phyloP scores from a whole-genome alignment of 176 grass and related monocot genomes.

The Echinochloa phyllopogon region DNA sequence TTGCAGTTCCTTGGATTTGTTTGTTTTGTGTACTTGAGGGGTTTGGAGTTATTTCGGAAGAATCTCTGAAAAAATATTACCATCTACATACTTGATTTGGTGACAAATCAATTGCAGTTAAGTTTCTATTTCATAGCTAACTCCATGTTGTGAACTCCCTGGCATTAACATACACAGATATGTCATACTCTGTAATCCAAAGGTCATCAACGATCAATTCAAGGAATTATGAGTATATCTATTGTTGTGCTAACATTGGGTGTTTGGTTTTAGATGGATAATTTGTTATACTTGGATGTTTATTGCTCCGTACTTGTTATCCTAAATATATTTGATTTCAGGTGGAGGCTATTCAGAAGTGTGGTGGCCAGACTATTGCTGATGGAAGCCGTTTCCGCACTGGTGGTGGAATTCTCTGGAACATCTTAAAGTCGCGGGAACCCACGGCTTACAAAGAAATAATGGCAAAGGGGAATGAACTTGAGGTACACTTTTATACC shows the following conservation, averaged over 20 bases:
- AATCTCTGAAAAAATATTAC: constrained; percentile 51
- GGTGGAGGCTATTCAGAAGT: constrained; percentile 92
- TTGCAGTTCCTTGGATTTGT: constrained; percentile 70
- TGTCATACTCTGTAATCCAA: background rate
- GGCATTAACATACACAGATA: background rate
- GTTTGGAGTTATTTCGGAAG: constrained; percentile 56
- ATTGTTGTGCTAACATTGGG: background rate
- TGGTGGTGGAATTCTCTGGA: constrained; percentile 96
- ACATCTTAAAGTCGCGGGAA: constrained; percentile 93
- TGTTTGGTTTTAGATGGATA: background rate
- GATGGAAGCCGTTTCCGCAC: constrained; percentile 84
- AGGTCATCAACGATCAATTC: background rate
- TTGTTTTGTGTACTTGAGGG: constrained; percentile 61
- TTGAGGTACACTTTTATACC: constrained; percentile 67
- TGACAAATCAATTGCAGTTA: constrained; percentile 61
- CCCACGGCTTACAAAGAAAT: constrained; percentile 98
- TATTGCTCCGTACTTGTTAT: constrained; percentile 7
- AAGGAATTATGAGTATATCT: background rate
- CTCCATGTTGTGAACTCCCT: constrained; percentile 10
- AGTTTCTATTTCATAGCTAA: constrained; percentile 59
- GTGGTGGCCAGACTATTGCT: constrained; percentile 78
- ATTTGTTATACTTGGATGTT: background rate
- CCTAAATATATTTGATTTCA: constrained; percentile 44
- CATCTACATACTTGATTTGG: constrained; percentile 50
- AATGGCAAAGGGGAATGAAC: constrained; percentile 84